Evolutionary conservation across 2,329 filamentous ascomycete species (phyloP).

Genomic region (Cadophora sp.): DNA sequence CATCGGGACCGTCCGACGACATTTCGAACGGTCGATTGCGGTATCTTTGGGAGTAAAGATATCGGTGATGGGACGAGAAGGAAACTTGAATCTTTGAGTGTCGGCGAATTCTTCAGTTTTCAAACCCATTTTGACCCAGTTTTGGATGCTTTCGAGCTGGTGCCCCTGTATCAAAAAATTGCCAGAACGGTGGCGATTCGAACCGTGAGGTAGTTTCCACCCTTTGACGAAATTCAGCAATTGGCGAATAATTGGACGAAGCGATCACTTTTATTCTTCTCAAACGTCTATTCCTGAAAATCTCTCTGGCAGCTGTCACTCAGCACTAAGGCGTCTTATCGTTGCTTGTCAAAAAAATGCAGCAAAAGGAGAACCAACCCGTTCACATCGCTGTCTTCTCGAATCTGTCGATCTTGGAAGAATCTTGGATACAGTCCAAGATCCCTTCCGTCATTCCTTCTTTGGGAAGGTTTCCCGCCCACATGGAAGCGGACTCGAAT

Average conservation of each 20-base stretch:
- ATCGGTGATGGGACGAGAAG: slow-evolving; percentile 58
- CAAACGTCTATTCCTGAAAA: slow-evolving; percentile 4
- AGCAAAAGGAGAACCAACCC: not conserved
- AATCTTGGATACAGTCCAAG: not conserved
- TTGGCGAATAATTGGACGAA: not conserved
- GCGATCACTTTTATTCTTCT: not conserved
- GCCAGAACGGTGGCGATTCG: not conserved
- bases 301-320: not conserved
- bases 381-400: not conserved
- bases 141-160: not conserved
- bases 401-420: slow-evolving; percentile 11
- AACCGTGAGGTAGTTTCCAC: not conserved
- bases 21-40: slow-evolving; percentile 70
- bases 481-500: not conserved
- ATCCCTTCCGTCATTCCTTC: not conserved
- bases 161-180: not conserved
- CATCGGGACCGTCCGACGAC: slow-evolving; percentile 73
- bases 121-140: slow-evolving; percentile 7
- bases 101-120: slow-evolving; percentile 3
- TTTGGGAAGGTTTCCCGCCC: slow-evolving; percentile 8
- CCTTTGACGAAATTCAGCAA: not conserved
- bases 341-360: slow-evolving; percentile 1
- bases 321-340: not conserved
- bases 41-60: slow-evolving; percentile 67
- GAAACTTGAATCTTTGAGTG: slow-evolving; percentile 5